phyloP scores from a whole-genome alignment of 768 basidiomycete genomes.

The Tricholoma sp. region DNA sequence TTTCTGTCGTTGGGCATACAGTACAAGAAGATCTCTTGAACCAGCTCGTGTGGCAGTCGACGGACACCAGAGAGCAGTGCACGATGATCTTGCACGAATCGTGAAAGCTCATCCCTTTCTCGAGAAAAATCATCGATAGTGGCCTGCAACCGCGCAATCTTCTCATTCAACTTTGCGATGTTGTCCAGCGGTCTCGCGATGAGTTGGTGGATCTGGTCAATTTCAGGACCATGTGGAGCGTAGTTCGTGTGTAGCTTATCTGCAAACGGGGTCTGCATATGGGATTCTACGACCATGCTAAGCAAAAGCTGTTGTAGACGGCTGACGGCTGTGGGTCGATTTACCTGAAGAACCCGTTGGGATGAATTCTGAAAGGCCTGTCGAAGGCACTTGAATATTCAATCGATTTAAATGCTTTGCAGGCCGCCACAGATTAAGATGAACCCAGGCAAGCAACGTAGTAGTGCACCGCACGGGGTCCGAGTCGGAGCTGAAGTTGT shows the following conservation, averaged over 20 bases:
- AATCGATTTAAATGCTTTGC: too few species aligned
- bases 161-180: not conserved
- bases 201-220: not conserved
- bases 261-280: slow-evolving; percentile 4
- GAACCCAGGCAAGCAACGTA: too few species aligned
- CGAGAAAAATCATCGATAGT: not conserved
- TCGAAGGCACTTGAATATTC: too few species aligned
- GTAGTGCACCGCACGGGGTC: too few species aligned
- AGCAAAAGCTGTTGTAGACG: not conserved
- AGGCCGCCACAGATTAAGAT: too few species aligned
- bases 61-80: not conserved
- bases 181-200: not conserved
- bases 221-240: not conserved
- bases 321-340: too few species aligned
- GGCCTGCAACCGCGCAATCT: not conserved
- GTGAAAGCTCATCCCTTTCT: not conserved
- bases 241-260: slow-evolving; percentile 5
- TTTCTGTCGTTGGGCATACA: not conserved
- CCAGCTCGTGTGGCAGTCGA: not conserved
- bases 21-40: slow-evolving; percentile 2
- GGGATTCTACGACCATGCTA: too few species aligned
- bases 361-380: too few species aligned
- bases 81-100: not conserved
- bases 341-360: too few species aligned
- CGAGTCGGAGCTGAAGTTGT: too few species aligned